A percentile compares a stretch with the other conserved stretches of the same genome.
Evolutionary conservation across 2,329 filamentous ascomycete species (phyloP).

Genomic region (Colletotrichum somersetense): DNA sequence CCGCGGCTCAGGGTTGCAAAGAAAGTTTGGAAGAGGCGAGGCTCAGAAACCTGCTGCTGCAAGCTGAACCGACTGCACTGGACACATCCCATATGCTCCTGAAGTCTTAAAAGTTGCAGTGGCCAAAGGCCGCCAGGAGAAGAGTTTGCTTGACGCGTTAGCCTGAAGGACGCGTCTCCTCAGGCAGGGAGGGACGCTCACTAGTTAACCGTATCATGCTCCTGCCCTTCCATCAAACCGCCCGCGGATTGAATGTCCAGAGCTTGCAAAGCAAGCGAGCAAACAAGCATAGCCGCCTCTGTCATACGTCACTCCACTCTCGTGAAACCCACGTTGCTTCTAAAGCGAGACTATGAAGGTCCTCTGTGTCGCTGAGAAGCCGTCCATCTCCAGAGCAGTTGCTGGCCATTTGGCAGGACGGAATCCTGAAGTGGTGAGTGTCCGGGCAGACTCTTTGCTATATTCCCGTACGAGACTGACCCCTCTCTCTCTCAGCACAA

Average conservation of each 20-base stretch:
- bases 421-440: constrained; percentile 74
- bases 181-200: not conserved
- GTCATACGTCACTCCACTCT: not conserved
- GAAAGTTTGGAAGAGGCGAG: not conserved
- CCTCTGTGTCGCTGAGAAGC: constrained; percentile 75
- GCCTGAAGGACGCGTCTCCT: constrained; percentile 17
- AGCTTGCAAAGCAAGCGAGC: too few relatives aligned
- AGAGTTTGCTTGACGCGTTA: constrained; percentile 10
- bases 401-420: constrained; percentile 90
- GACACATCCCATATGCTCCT: not conserved
- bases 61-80: not conserved
- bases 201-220: constrained; percentile 15
- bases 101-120: not conserved
- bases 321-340: not conserved
- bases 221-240: constrained; percentile 15
- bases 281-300: not conserved
- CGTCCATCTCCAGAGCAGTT: constrained; percentile 95
- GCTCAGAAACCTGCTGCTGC: not conserved
- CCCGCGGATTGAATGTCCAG: not conserved
- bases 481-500: constrained; percentile 64
- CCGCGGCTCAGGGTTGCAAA: not conserved
- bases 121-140: not conserved
- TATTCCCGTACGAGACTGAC: constrained; percentile 44
- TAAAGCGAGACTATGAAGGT: constrained; percentile 61
- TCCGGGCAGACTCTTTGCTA: not conserved